These are phyloP conservation scores for Waltergamsia citrina DNA, from an alignment of 2,329 filamentous ascomycete species.

Conservation along the genomic window DNA sequence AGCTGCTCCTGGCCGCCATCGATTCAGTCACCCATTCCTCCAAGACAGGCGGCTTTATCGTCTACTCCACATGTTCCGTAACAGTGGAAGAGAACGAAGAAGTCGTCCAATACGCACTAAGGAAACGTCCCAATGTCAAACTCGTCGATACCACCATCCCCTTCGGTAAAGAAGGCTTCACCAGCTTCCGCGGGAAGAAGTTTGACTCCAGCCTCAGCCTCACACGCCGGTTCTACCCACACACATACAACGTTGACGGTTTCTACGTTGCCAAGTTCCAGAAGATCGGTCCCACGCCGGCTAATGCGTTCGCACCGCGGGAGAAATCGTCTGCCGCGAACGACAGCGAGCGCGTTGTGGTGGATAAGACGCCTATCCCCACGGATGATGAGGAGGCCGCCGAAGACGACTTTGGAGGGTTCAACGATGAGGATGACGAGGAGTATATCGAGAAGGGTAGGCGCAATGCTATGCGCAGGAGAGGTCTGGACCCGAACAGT, in stretches of 20 bases:
- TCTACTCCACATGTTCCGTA: slow-evolving; percentile 94
- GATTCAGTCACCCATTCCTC: slow-evolving; percentile 87
- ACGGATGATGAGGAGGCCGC: slow-evolving; percentile 39
- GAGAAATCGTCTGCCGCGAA: slow-evolving; percentile 23
- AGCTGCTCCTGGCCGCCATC: slow-evolving; percentile 84
- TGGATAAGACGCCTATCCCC: slow-evolving; percentile 62
- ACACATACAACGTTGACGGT: slow-evolving; percentile 90
- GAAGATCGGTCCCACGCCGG: slow-evolving; percentile 72
- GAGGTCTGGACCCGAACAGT: slow-evolving; percentile 63
- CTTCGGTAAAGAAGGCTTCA: slow-evolving; percentile 91
- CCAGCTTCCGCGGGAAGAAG: slow-evolving; percentile 78
- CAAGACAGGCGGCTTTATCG: slow-evolving; percentile 89
- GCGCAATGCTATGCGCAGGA: slow-evolving; percentile 62
- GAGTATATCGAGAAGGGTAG: slow-evolving; percentile 65
- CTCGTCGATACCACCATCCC: slow-evolving; percentile 84
- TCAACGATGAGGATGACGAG: slow-evolving; percentile 64
- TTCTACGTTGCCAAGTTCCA: slow-evolving; percentile 99
- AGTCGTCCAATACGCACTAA: slow-evolving; percentile 88
- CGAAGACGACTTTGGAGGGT: slow-evolving; percentile 56
- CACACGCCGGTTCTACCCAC: slow-evolving; percentile 80
- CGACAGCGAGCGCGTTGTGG: too few species aligned
- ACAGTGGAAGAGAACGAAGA: slow-evolving; percentile 85
- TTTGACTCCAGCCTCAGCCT: slow-evolving; percentile 81
- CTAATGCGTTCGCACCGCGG: slow-evolving; percentile 15
- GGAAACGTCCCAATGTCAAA: slow-evolving; percentile 85